Conservation (phyloP, 2,329 filamentous ascomycete species). For the Xylaria sp. region DNA sequence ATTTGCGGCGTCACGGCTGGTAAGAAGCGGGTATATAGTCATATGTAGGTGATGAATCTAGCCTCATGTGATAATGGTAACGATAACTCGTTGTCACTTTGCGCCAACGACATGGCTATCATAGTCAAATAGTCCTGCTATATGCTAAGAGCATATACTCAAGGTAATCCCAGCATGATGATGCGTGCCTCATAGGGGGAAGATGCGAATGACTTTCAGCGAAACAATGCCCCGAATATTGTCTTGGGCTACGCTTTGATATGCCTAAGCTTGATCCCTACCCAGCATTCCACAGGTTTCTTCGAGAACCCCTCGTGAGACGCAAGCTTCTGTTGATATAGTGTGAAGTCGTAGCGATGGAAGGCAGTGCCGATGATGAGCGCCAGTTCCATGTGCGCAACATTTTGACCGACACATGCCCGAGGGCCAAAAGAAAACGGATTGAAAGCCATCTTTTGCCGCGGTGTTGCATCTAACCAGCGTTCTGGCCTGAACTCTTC, state of each 20-base stretch:
- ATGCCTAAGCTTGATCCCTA: slow-evolving; percentile 20
- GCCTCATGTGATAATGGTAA: too few species aligned
- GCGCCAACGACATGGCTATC: too few species aligned
- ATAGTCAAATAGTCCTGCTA: too few species aligned
- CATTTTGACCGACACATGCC: slow-evolving; percentile 23
- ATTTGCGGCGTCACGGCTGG: too few species aligned
- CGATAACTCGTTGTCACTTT: too few species aligned
- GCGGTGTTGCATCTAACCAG: slow-evolving; percentile 16
- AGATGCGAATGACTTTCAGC: too few species aligned
- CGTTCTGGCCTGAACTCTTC: slow-evolving; percentile 24
- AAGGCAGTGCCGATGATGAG: slow-evolving; percentile 26
- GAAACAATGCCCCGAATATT: background rate
- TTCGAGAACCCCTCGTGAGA: slow-evolving; percentile 25
- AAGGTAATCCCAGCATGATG: too few species aligned
- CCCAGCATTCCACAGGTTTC: slow-evolving; percentile 25
- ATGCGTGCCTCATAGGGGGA: too few species aligned
- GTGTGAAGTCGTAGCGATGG: slow-evolving; percentile 21
- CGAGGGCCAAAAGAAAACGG: slow-evolving; percentile 25
- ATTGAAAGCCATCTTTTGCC: slow-evolving; percentile 22
- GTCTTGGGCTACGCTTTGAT: background rate
- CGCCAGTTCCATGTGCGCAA: slow-evolving; percentile 23
- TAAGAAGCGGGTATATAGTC: too few species aligned
- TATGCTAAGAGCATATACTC: too few species aligned
- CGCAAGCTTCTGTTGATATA: slow-evolving; percentile 19
- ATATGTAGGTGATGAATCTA: too few species aligned